Evolutionary conservation across 768 basidiomycete genomes (phyloP), one percentile per base, ranked within the genome.

Genomic region (Lactarius akahatsu): DNA sequence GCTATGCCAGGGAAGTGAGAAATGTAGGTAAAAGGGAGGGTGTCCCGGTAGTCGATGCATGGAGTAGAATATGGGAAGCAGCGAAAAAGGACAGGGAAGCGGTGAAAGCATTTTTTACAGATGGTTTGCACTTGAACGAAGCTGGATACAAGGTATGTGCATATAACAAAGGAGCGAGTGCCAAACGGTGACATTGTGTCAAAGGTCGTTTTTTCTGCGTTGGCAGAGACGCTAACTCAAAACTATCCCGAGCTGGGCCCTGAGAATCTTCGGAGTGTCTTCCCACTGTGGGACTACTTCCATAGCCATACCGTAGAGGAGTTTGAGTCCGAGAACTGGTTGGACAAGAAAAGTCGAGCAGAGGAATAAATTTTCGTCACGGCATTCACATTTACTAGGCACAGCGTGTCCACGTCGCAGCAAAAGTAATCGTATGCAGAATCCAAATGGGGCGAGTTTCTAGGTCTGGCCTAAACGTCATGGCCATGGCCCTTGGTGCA

Each of bases 81-180:
- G 86, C 89, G n/a, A 91, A 86, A 0, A 76, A 83, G 68, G 78
- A 85, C 8, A 86, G 89, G 73, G 74, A 76, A 34, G 78, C 77
- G 1, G 76, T 92, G 58, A 78, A 76, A 32, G 76, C 71, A 54
- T 89, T 82, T 72, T 74, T 92, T 61, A 76, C 73, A 50, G 95
- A 97, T 73, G 95, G 95, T 2, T 76, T 97, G 59, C 95, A 97
- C 76, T 76, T 94, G 71, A 92, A 84, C 61, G 80, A 75, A n/a
- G 81, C 77, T 2, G 95, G 92, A 28, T 95, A 95, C 71, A 74
- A 81, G 74, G 91, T 92, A 71, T 72, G 86, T 73, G 30, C 62
- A 15, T 30, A 43, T 55, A 47, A 54, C 9, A 7, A 5, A 20
- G 43, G 6, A 11, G n/a, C 32, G 56, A 41, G 41, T 57, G 32